These are phyloP conservation scores for Arthrobotrys entomopaga DNA, from an alignment of 2,329 filamentous ascomycete genomes.

Conservation along the genomic window DNA sequence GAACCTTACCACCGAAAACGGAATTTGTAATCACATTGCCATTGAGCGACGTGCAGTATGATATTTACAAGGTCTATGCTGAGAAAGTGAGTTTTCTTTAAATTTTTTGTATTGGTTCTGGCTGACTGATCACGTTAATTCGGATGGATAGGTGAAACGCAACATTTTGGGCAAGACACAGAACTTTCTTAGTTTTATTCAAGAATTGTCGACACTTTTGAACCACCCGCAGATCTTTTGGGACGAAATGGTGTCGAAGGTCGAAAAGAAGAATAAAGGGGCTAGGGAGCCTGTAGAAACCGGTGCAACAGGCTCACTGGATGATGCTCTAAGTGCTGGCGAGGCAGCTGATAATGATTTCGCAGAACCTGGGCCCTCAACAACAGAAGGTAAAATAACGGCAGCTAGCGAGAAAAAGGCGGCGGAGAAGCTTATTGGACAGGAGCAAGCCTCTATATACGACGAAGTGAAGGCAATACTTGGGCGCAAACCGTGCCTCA, in stretches of 20 bases:
- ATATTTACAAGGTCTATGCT: conserved; percentile 67
- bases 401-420: conserved; percentile 54
- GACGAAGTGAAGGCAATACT: conserved; percentile 13
- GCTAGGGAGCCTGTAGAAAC: background rate
- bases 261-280: background rate
- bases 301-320: background rate
- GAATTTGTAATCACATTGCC: conserved; percentile 84
- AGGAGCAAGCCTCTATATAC: conserved; percentile 56
- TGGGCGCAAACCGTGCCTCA: conserved; percentile 56
- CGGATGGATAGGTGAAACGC: background rate
- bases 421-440: conserved; percentile 28
- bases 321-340: background rate
- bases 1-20: conserved; percentile 76
- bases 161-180: conserved; percentile 8
- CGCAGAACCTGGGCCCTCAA: background rate
- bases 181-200: conserved; percentile 39
- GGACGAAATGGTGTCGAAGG: conserved; percentile 7
- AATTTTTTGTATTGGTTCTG: background rate
- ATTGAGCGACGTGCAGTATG: conserved; percentile 72
- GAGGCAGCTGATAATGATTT: background rate
- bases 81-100: conserved; percentile 14
- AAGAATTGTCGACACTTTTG: conserved; percentile 25
- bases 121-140: no score
- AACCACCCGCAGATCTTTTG: conserved; percentile 38
- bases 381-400: background rate